Evolutionary conservation across 768 basidiomycete species (phyloP).

Genomic region (Boletus fagicola): DNA sequence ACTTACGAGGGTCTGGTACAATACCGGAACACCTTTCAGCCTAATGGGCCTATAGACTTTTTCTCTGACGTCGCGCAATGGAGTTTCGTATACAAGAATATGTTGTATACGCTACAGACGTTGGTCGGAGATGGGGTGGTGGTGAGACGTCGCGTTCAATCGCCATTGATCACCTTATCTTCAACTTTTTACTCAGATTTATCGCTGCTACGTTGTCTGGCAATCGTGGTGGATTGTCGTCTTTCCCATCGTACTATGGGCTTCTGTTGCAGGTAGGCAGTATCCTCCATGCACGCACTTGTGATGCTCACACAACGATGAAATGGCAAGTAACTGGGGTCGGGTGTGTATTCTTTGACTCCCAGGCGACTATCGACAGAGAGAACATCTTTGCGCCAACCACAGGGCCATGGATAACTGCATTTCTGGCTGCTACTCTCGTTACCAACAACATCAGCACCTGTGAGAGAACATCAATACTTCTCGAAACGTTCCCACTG

Average conservation of each 20-base stretch:
- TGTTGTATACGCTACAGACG: constrained; percentile 20
- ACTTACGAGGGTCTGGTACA: constrained; percentile 22
- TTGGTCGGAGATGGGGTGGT: constrained; percentile 26
- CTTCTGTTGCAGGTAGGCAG: constrained; percentile 7
- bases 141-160: constrained; percentile 8
- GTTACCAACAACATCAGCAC: constrained; percentile 22
- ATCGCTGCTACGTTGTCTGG: constrained; percentile 30
- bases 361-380: constrained; percentile 2
- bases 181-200: constrained; percentile 14
- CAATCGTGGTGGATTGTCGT: constrained; percentile 18
- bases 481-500: background rate
- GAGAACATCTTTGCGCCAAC: constrained; percentile 17
- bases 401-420: constrained; percentile 23
- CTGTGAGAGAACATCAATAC: constrained; percentile 2
- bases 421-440: constrained; percentile 22
- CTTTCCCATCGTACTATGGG: constrained; percentile 19
- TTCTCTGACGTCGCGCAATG: constrained; percentile 27
- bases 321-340: constrained; percentile 11
- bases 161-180: background rate
- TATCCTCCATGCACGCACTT: no score
- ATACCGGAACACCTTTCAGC: constrained; percentile 4
- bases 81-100: constrained; percentile 30
- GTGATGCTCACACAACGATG: background rate
- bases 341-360: constrained; percentile 17
- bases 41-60: constrained; percentile 23